A percentile compares a stretch with the other conserved stretches of the same genome.
phyloP scores from a whole-genome alignment of 192 early-diverging fungal genomes.

The Geranomyces variabilis region DNA sequence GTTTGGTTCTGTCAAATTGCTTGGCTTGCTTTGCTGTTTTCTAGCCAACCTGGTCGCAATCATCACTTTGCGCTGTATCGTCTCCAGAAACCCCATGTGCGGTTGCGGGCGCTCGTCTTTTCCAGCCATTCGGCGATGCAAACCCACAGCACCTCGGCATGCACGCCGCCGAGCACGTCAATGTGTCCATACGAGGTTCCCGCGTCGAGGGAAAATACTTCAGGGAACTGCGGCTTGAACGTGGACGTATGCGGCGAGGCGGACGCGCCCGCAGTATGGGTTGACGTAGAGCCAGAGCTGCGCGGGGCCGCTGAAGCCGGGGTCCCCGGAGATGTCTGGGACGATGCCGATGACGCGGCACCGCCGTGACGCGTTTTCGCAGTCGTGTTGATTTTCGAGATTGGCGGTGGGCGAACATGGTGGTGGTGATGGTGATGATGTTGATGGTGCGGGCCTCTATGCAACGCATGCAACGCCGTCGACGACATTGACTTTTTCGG shows the following conservation, averaged over 20 bases:
- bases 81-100: slow-evolving; percentile 47
- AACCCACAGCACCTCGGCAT: slow-evolving; percentile 50
- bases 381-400: not conserved
- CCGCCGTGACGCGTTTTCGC: not conserved
- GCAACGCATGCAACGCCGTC: not conserved
- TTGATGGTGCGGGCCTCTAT: slow-evolving; percentile 2
- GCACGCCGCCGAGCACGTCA: slow-evolving; percentile 47
- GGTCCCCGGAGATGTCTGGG: not conserved
- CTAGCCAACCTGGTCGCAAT: too few relatives aligned
- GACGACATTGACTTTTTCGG: slow-evolving; percentile 17
- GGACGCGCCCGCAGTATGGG: not conserved
- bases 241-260: not conserved
- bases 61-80: slow-evolving; percentile 48
- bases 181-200: slow-evolving; percentile 42
- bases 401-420: not conserved
- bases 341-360: not conserved
- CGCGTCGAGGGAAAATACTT: slow-evolving; percentile 32
- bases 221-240: slow-evolving; percentile 5
- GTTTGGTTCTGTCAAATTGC: too few relatives aligned
- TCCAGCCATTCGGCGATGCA: slow-evolving; percentile 50
- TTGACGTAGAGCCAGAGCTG: not conserved
- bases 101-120: slow-evolving; percentile 37
- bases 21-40: too few relatives aligned
- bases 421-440: slow-evolving; percentile 3
- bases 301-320: not conserved